Percentiles rank a stretch among this genome's conserved stretches.
These are phyloP conservation scores for Tetragonia tetragonoides DNA, from an alignment of 148 eudicot genomes.

Conservation along the genomic window DNA sequence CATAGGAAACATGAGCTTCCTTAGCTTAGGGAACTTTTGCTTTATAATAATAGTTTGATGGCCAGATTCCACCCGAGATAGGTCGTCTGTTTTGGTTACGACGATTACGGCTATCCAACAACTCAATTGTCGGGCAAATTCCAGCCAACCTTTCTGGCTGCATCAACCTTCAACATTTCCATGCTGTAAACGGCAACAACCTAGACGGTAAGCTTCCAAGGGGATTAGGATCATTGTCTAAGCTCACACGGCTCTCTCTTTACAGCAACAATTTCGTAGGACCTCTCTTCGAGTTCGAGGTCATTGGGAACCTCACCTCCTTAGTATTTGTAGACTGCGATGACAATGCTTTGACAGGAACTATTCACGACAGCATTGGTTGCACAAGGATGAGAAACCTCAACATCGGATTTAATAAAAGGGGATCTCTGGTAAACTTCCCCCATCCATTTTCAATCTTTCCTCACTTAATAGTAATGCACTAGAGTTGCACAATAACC, in stretches of 20 bases:
- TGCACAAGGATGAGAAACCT: conserved; percentile 22
- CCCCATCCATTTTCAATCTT: conserved; percentile 31
- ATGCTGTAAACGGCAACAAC: conserved; percentile 7
- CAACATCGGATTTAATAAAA: conserved; percentile 3
- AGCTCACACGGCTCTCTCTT: conserved; percentile 12
- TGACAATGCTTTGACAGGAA: conserved; percentile 28
- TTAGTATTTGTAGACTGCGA: conserved; percentile 1
- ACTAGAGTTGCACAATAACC: conserved; percentile 17
- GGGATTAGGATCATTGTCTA: conserved; percentile 21
- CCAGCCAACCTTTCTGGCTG: conserved; percentile 31
- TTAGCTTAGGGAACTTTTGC: conserved; percentile 24
- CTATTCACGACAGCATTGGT: conserved; percentile 23
- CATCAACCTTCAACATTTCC: conserved; percentile 18
- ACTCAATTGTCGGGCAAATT: conserved; percentile 31
- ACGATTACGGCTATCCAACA: conserved; percentile 14
- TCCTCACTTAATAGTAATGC: conserved; percentile 23
- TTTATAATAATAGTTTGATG: conserved; percentile 30
- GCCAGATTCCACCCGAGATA: conserved; percentile 36
- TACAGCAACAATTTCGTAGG: conserved; percentile 27
- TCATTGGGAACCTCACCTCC: conserved; percentile 30
- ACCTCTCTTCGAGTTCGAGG: conserved; percentile 25
- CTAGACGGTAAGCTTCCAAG: conserved; percentile 33
- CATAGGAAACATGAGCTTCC: conserved; percentile 42
- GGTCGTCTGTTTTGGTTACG: conserved; percentile 29
- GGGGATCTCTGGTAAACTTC: conserved; percentile 29